These are phyloP conservation scores for Cercospora sp. DNA, from an alignment of 2,329 filamentous ascomycete genomes.

Conservation along the genomic window DNA sequence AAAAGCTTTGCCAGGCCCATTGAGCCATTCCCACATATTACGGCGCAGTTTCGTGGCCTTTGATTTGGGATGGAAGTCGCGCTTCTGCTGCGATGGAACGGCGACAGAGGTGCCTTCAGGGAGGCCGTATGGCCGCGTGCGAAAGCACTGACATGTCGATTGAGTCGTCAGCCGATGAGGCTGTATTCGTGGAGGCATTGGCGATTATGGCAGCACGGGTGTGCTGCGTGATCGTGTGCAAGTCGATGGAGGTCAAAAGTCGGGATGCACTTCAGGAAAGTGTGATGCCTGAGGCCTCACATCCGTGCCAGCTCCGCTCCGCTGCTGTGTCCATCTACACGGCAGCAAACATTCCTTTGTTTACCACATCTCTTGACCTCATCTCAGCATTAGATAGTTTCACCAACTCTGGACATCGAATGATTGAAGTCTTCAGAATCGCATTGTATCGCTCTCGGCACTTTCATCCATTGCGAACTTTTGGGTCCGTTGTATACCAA, in stretches of 20 bases:
- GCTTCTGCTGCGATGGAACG: constrained; percentile 15
- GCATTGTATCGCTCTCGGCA: too few relatives aligned
- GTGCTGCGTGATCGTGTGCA: not conserved
- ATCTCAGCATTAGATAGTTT: too few relatives aligned
- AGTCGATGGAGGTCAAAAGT: constrained; percentile 3
- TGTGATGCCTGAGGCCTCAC: not conserved
- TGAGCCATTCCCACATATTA: constrained; percentile 61
- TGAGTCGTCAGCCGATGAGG: constrained; percentile 26
- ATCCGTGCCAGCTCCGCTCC: not conserved
- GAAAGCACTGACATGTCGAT: constrained; percentile 32
- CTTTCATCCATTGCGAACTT: too few relatives aligned
- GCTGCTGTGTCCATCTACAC: not conserved
- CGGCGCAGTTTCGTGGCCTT: constrained; percentile 52
- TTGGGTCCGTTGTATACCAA: too few relatives aligned
- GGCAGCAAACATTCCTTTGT: not conserved
- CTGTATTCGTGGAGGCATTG: constrained; percentile 37
- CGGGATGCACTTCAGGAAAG: not conserved
- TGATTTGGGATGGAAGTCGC: constrained; percentile 24
- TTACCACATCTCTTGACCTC: too few relatives aligned
- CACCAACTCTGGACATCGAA: too few relatives aligned
- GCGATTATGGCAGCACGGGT: constrained; percentile 3
- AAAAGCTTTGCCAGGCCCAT: constrained; percentile 54
- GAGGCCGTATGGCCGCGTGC: constrained; percentile 24
- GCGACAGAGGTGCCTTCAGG: constrained; percentile 1
- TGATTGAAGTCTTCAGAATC: too few relatives aligned